These are phyloP conservation scores for Danielozyma ontarioensis DNA, from an alignment of 805 yeast species.

Conservation along the genomic window DNA sequence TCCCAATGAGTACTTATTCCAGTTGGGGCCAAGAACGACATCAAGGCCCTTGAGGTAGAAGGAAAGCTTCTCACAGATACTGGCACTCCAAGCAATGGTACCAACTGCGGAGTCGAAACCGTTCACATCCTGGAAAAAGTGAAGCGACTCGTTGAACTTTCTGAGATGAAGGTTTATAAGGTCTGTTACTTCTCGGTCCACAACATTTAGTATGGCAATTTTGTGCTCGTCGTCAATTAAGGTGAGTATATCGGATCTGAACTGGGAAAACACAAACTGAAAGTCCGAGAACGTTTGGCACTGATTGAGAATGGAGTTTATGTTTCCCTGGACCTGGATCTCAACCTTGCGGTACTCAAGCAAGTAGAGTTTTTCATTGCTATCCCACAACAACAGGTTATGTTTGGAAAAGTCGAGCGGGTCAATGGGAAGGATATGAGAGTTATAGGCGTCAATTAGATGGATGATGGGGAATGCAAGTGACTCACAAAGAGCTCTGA, in stretches of 20 bases:
- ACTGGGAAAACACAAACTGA: constrained; percentile 14
- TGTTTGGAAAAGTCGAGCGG: constrained; percentile 29
- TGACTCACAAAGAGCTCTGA: constrained; percentile 30
- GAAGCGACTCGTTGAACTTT: not conserved
- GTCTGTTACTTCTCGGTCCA: constrained; percentile 19
- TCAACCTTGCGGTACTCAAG: constrained; percentile 16
- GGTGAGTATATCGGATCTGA: constrained; percentile 11
- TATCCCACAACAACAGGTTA: constrained; percentile 24
- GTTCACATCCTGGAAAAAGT: not conserved
- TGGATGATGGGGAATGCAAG: constrained; percentile 11
- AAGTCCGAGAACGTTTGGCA: constrained; percentile 26
- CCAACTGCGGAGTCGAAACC: constrained; percentile 1
- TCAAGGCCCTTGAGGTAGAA: constrained; percentile 19
- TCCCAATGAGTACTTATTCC: constrained; percentile 46
- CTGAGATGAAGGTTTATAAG: constrained; percentile 9
- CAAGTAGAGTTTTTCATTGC: constrained; percentile 22
- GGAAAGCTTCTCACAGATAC: constrained; percentile 15
- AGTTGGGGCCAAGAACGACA: constrained; percentile 26
- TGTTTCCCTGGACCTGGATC: constrained; percentile 12
- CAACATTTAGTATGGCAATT: constrained; percentile 24
- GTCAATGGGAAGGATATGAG: constrained; percentile 20
- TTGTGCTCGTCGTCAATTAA: constrained; percentile 34
- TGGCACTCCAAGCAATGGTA: constrained; percentile 12
- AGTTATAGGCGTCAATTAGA: constrained; percentile 23
- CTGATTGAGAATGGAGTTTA: constrained; percentile 20